phyloP scores from a whole-genome alignment of 176 grass and related monocot genomes.

The Aechmea fasciata region DNA sequence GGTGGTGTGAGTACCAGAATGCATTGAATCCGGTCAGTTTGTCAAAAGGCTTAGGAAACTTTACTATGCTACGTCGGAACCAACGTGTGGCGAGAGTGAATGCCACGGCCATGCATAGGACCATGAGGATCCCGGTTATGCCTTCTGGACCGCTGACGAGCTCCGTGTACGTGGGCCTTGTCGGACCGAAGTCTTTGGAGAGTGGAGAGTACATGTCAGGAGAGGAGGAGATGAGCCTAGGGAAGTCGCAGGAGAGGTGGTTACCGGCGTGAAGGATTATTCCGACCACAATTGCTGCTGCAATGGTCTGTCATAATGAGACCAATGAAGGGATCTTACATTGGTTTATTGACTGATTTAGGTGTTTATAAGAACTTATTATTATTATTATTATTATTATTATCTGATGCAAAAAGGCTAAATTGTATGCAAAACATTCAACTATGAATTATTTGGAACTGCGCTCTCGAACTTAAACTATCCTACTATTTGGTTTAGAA shows the following conservation, averaged over 20 bases:
- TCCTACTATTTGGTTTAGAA: too few relatives aligned
- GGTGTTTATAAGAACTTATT: too few relatives aligned
- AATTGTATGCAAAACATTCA: too few relatives aligned
- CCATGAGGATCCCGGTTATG: conserved; percentile 83
- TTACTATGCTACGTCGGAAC: conserved; percentile 80
- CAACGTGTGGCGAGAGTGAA: conserved; percentile 94
- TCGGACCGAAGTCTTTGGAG: conserved; percentile 34
- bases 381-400: too few relatives aligned
- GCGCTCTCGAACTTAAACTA: too few relatives aligned
- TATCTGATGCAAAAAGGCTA: too few relatives aligned
- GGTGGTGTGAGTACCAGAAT: conserved; percentile 98
- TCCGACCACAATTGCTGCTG: conserved; percentile 67
- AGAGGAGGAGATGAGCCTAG: conserved; percentile 52
- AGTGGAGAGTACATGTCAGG: conserved; percentile 43
- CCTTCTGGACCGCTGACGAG: conserved; percentile 56
- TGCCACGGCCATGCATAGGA: conserved; percentile 63
- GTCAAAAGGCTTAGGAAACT: conserved; percentile 86
- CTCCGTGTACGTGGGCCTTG: conserved; percentile 55
- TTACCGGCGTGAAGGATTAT: conserved; percentile 70
- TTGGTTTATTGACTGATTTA: not conserved
- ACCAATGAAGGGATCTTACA: conserved; percentile 16
- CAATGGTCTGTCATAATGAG: conserved; percentile 77
- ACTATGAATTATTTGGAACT: too few relatives aligned
- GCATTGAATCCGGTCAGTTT: conserved; percentile 90
- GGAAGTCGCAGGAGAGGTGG: conserved; percentile 87